Evolutionary conservation across 176 grass and related monocot species (phyloP).

Genomic region (Canna indica): DNA sequence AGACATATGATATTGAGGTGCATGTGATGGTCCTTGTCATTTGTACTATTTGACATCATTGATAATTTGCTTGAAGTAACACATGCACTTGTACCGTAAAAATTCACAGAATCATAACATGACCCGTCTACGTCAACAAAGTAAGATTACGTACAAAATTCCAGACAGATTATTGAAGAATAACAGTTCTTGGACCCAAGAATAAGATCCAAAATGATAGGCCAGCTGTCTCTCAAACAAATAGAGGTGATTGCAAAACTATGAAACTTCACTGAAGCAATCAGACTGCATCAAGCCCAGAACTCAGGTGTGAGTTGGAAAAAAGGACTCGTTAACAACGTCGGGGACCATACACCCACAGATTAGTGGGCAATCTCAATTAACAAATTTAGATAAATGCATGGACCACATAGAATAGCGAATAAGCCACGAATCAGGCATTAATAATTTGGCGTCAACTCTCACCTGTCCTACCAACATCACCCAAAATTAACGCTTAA

Average conservation of each 20-base stretch:
- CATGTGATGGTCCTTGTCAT: too few relatives aligned
- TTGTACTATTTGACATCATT: too few relatives aligned
- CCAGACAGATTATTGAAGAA: background rate
- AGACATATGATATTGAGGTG: too few relatives aligned
- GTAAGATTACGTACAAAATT: background rate
- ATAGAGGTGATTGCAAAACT: too few relatives aligned
- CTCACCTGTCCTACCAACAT: too few relatives aligned
- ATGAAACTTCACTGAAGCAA: background rate
- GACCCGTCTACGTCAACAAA: background rate
- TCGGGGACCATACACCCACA: background rate
- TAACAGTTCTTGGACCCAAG: background rate
- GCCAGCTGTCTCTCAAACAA: too few relatives aligned
- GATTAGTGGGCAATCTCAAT: background rate
- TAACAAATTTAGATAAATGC: background rate
- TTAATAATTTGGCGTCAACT: background rate
- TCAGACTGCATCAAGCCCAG: background rate
- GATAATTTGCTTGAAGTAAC: too few relatives aligned
- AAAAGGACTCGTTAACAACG: background rate
- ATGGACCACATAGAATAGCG: background rate
- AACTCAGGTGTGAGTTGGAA: background rate
- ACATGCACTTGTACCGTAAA: too few relatives aligned
- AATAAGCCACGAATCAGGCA: background rate
- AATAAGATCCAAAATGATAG: too few relatives aligned
- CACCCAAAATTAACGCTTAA: too few relatives aligned
- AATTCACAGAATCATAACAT: background rate